Percentiles rank a stretch among this genome's conserved stretches.
Evolutionary conservation across 1,284 basidiomycete species (phyloP).

Genomic region (Ceraceosorus guamensis): DNA sequence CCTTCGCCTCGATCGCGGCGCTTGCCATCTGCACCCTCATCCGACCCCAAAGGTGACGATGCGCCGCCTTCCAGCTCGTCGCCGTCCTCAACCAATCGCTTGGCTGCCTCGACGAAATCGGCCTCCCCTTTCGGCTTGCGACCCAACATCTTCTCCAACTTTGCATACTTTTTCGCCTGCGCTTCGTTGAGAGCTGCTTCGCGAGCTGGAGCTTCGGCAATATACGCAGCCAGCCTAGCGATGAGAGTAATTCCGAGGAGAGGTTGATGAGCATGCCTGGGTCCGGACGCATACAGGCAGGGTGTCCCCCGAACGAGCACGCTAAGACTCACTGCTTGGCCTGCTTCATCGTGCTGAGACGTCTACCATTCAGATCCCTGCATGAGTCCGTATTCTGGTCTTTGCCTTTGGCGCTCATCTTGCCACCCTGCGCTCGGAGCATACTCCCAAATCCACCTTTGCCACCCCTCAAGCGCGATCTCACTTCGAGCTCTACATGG

Average conservation of each 20-base stretch:
- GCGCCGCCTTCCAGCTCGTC: conserved; percentile 38
- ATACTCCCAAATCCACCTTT: conserved; percentile 97
- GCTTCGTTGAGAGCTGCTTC: conserved; percentile 60
- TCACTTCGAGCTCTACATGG: conserved; percentile 22
- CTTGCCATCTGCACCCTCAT: conserved; percentile 18
- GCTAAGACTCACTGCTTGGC: conserved; percentile 66
- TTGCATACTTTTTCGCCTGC: conserved; percentile 71
- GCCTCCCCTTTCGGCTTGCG: conserved; percentile 28
- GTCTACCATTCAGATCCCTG: conserved; percentile 79
- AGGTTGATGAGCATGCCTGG: background rate
- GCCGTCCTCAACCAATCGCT: conserved; percentile 36
- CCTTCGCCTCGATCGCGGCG: conserved; percentile 50
- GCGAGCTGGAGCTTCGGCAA: conserved; percentile 75
- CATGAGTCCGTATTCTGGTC: conserved; percentile 85
- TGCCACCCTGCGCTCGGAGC: conserved; percentile 87
- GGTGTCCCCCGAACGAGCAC: no score
- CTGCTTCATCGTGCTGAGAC: conserved; percentile 88
- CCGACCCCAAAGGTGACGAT: conserved; percentile 4
- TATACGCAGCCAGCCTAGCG: conserved; percentile 73
- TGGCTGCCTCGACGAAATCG: conserved; percentile 47
- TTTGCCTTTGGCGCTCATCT: conserved; percentile 66
- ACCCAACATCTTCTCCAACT: conserved; percentile 59
- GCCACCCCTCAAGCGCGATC: conserved; percentile 60
- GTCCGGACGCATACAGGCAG: background rate
- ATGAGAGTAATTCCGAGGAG: background rate